Evolutionary conservation across 2,329 filamentous ascomycete species (phyloP), one percentile per base, ranked within the genome.

Genomic region (Ambrosiella xylebori): DNA sequence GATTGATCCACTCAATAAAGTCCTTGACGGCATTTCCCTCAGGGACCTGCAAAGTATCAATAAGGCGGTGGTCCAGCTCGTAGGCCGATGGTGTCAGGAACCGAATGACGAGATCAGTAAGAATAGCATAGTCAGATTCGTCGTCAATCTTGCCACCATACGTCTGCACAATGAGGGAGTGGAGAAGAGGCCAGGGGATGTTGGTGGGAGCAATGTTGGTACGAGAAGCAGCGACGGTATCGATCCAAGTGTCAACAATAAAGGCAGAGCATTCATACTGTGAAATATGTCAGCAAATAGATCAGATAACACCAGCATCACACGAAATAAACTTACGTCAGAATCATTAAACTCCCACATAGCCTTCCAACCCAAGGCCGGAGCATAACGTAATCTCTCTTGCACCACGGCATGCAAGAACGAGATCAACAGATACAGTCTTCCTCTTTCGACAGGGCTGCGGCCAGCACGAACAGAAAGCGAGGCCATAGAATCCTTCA

Each of bases 261-360:
- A 88, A 93, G 57, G 88, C 88, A 51, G 87, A 95, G 72, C 93
- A 98, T 77, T 98, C 91, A 71, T 97, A 97, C 86, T 61, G 37
- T 40, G 19, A 12, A 40, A n/a, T 47, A 93, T 57, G 49, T 41
- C 50, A 15, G 12, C 47, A 45, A 63, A 62, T 57, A 63, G 58
- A 53, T 59, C 61, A 62, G 67, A 61, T 66, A 63, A 27, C 17
- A 36, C 35, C 11, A 37, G 17, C 19, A 27, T 27, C 27, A 27
- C 27, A 27, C 27, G 27, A 47, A 6, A 49, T 5, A 58, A 63
- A 83, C 87, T 86, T 80, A 94, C 88, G 71, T 98, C 93, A 65
- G 90, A 95, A 71, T 98, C 94, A 68, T 98, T 98, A 71, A 98
- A 98, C 71, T 98, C 94, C 93, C 94, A 98, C 77, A 96, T 95